These are phyloP conservation scores for Neurospora tetraspora DNA, from an alignment of 495 filamentous ascomycete genomes.

Conservation along the genomic window DNA sequence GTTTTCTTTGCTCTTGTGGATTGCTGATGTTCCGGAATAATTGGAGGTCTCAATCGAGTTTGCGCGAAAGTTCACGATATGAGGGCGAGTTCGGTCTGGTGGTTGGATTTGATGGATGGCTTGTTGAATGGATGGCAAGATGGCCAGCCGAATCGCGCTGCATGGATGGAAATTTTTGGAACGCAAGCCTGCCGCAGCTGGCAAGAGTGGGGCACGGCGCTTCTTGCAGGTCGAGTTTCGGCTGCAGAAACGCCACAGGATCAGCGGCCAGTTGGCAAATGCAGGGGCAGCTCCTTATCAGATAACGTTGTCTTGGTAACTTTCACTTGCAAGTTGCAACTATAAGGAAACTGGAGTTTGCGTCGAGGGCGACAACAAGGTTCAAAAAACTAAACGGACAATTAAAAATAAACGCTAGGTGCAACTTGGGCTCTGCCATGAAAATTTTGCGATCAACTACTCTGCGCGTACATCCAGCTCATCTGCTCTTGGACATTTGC, in stretches of 20 bases:
- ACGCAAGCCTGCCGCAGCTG: constrained; percentile 6
- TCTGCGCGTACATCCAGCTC: not conserved
- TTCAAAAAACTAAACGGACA: not conserved
- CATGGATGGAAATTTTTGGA: constrained; percentile 13
- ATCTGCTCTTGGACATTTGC: not conserved
- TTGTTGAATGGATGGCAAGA: not conserved
- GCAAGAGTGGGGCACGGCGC: constrained; percentile 3
- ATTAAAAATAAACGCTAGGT: not conserved
- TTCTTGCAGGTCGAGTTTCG: not conserved
- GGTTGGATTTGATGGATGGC: not conserved
- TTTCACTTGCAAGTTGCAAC: not conserved
- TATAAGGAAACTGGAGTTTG: not conserved
- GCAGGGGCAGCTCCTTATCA: not conserved
- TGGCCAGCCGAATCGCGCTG: not conserved
- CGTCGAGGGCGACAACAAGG: not conserved
- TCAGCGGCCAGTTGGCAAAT: not conserved
- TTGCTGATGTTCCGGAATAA: not conserved
- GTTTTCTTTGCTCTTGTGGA: not conserved
- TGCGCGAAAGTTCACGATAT: not conserved
- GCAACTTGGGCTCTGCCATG: not conserved
- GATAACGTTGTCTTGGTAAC: not conserved
- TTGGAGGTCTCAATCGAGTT: not conserved
- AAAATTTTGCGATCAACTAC: not conserved
- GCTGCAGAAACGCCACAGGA: not conserved
- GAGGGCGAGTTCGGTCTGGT: not conserved